These are phyloP conservation scores for Dacryopinax primogenitus DNA, from an alignment of 768 basidiomycete species.

Conservation along the genomic window DNA sequence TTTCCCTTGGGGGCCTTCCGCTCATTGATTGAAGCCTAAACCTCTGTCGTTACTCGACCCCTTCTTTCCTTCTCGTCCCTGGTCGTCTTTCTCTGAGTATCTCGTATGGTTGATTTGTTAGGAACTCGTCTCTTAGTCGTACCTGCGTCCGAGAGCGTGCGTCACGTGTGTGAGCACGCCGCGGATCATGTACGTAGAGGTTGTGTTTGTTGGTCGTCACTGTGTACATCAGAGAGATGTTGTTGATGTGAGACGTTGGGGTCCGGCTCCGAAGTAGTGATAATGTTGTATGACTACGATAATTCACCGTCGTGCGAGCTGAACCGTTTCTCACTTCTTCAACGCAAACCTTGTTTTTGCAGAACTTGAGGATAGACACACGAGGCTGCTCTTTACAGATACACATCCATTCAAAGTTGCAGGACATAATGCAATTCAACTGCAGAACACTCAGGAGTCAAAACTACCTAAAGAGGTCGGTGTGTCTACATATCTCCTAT, in stretches of 20 bases:
- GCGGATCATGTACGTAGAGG: constrained; percentile 7
- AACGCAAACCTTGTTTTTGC: too few species aligned
- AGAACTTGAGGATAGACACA: too few species aligned
- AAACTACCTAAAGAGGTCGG: too few species aligned
- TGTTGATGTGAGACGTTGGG: background rate
- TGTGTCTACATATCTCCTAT: too few species aligned
- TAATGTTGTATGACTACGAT: constrained; percentile 6
- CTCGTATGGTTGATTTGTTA: constrained; percentile 3
- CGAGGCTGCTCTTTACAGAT: too few species aligned
- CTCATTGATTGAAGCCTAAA: constrained; percentile 4
- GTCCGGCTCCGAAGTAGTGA: background rate
- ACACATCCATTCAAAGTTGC: too few species aligned
- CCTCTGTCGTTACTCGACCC: background rate
- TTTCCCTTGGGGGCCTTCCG: constrained; percentile 1
- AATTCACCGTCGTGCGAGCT: constrained; percentile 8
- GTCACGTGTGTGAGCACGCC: background rate
- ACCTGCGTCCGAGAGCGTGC: background rate
- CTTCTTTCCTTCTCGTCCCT: background rate
- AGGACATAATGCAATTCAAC: too few species aligned
- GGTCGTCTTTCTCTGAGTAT: background rate
- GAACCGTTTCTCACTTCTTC: too few species aligned
- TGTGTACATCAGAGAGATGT: constrained; percentile 8
- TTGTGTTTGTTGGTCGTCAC: background rate
- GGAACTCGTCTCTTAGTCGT: background rate
- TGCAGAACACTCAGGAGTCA: too few species aligned